phyloP scores from a whole-genome alignment of 176 grass and related monocot genomes.

The Cocos nucifera region DNA sequence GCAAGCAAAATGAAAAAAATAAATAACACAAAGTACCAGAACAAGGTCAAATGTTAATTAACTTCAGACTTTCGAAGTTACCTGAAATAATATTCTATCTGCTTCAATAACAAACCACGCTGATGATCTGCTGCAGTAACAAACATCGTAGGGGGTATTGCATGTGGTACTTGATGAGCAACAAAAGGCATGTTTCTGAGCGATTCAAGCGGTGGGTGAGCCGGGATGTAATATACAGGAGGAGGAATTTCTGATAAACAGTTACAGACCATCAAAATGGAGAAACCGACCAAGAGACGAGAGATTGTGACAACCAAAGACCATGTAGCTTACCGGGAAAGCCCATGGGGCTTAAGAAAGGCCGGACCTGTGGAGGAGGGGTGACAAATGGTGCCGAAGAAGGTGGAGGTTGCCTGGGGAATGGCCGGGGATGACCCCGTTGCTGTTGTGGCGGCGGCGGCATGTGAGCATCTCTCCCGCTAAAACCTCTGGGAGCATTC shows the following conservation, averaged over 20 bases:
- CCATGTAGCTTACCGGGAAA: slow-evolving; percentile 33
- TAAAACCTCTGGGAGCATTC: slow-evolving; percentile 33
- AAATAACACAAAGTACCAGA: too few species aligned
- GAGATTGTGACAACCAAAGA: too few species aligned
- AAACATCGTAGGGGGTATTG: slow-evolving; percentile 16
- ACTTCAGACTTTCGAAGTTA: not conserved
- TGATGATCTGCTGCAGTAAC: slow-evolving; percentile 22
- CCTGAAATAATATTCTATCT: slow-evolving; percentile 96
- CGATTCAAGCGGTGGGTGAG: slow-evolving; percentile 1
- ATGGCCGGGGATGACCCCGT: slow-evolving; percentile 22
- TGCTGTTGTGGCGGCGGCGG: slow-evolving; percentile 19
- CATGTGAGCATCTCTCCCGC: slow-evolving; percentile 9
- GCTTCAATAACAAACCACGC: slow-evolving; percentile 21
- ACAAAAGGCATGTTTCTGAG: slow-evolving; percentile 30
- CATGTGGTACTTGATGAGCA: slow-evolving; percentile 25
- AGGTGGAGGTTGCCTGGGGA: slow-evolving; percentile 22
- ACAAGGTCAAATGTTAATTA: too few species aligned
- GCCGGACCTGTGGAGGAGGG: slow-evolving; percentile 21
- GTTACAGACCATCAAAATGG: slow-evolving; percentile 18
- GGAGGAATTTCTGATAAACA: not conserved
- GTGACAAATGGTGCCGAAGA: slow-evolving; percentile 21
- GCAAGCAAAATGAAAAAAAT: slow-evolving; percentile 1
- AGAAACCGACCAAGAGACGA: not conserved
- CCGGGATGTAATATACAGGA: slow-evolving; percentile 25
- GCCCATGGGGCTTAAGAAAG: slow-evolving; percentile 25